phyloP scores from a whole-genome alignment of 768 basidiomycete genomes.

The Holtermannia corniformis region DNA sequence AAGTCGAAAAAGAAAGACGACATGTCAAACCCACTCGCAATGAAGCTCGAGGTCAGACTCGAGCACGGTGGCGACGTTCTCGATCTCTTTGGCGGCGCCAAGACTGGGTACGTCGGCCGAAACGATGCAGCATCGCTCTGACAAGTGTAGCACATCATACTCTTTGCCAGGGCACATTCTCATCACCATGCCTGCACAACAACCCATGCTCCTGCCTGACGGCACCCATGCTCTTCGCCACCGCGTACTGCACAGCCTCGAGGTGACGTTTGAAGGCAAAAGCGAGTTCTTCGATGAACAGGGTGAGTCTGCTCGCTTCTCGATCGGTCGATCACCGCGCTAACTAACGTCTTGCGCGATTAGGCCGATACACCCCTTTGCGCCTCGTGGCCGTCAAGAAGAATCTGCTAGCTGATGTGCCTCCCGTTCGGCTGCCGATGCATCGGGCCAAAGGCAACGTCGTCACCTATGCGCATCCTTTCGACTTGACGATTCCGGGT shows the following conservation, averaged over 20 bases:
- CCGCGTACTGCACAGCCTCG: constrained; percentile 42
- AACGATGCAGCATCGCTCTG: background rate
- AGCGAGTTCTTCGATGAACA: constrained; percentile 58
- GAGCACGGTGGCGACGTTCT: constrained; percentile 19
- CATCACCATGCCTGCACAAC: constrained; percentile 53
- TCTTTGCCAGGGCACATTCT: constrained; percentile 75
- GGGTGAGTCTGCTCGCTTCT: constrained; percentile 39
- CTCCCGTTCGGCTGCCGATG: constrained; percentile 12
- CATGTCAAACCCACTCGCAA: constrained; percentile 14
- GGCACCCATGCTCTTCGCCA: constrained; percentile 10
- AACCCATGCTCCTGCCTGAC: constrained; percentile 46
- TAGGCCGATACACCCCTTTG: constrained; percentile 53
- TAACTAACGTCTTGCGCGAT: background rate
- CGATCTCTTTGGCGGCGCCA: constrained; percentile 29
- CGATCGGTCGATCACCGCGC: background rate
- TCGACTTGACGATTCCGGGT: constrained; percentile 75
- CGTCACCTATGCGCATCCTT: constrained; percentile 59
- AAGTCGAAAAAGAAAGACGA: no score
- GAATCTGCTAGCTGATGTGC: constrained; percentile 48
- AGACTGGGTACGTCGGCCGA: constrained; percentile 30
- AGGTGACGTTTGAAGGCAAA: constrained; percentile 76
- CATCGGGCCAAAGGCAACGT: constrained; percentile 48
- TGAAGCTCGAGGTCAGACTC: constrained; percentile 21
- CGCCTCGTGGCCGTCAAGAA: constrained; percentile 61
- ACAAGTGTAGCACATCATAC: constrained; percentile 58